Evolutionary conservation across 2,329 filamentous ascomycete species (phyloP).

Genomic region (Ophiocordyceps australis): DNA sequence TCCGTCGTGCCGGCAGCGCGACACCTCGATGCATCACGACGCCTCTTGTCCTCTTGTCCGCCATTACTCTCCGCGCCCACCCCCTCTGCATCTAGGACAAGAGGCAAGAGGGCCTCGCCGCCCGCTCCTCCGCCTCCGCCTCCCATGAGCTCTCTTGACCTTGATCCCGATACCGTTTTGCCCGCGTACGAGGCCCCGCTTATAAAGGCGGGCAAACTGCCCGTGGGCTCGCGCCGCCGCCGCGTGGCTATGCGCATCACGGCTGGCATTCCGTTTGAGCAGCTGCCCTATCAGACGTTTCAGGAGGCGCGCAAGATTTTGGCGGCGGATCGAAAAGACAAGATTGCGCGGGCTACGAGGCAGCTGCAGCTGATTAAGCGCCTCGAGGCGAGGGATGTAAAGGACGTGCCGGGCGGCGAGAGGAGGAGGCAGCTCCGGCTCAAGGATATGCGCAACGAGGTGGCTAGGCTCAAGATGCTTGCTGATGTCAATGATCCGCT

Average conservation of each 20-base stretch:
- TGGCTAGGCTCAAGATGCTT: conserved; percentile 70
- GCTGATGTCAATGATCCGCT: conserved; percentile 91
- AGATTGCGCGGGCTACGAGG: conserved; percentile 52
- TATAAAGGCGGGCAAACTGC: conserved; percentile 47
- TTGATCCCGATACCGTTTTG: conserved; percentile 53
- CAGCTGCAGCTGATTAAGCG: conserved; percentile 51
- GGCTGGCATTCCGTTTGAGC: conserved; percentile 67
- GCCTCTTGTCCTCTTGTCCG: too few species aligned
- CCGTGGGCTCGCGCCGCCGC: conserved; percentile 71
- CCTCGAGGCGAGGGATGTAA: conserved; percentile 39
- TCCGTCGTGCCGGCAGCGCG: too few species aligned
- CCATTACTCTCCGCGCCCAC: background rate
- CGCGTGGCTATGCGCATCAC: conserved; percentile 51
- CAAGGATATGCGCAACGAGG: conserved; percentile 47
- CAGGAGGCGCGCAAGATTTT: conserved; percentile 84
- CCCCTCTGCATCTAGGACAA: background rate
- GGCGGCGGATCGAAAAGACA: conserved; percentile 61
- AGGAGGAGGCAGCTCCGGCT: conserved; percentile 47
- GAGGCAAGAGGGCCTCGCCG: conserved; percentile 1
- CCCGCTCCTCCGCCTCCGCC: conserved; percentile 2
- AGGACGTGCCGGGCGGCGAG: conserved; percentile 42
- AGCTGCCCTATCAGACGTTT: conserved; percentile 93
- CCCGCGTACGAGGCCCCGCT: conserved; percentile 43
- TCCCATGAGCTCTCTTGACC: conserved; percentile 21
- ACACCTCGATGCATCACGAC: too few species aligned